Evolutionary conservation across 2,329 filamentous ascomycete species (phyloP), one percentile per base, ranked within the genome.

Genomic region (Pezicula radicicola): DNA sequence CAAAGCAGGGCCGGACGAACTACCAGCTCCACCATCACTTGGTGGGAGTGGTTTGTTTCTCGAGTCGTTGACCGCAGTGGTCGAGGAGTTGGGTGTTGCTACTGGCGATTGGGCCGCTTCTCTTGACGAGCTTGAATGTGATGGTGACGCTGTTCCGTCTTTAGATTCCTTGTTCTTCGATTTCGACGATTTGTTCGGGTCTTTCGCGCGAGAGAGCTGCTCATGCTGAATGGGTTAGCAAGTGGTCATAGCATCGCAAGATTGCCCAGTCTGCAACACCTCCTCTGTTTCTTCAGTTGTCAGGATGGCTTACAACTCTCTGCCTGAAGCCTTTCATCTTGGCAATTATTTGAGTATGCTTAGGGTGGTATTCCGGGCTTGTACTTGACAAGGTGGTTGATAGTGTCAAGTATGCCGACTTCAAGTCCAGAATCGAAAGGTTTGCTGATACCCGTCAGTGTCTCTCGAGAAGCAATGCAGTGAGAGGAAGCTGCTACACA

Each of bases 281-380:
- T 27, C 30, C 18, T 28, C 48, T 30, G 46, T 44, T 49, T 30
- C 56, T 55, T 40, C 33, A 55, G 51, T 56, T 64, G 65, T 62
- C 52, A 55, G 59, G 63, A 61, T 60, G 62, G 58, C 89, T 81
- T 84, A 96, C 91, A 80, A 97, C 91, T 88, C 89, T 90, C 80
- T 96, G 91, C 76, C 91, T 89, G 75, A 97, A 96, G 72, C 91
- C 89, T 79, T 96, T 97, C 93, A 97, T 97, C 75, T 81, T 88
- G 74, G 46, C 37, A 13, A 15, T 21, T 35, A 3, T 18, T 45
- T 45, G n/a, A 28, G 68, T 67, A 69, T 68, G 68, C 42, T 13
- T 15, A 16, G 33, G 16, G 27, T 48, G 16, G 27, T 48, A 27
- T 28, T 50, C 18, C 35, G 16, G 28, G 10, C 16, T 15, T 27